phyloP scores from a whole-genome alignment of 352 stramenopile species.

The Phytophthora podocarpi region DNA sequence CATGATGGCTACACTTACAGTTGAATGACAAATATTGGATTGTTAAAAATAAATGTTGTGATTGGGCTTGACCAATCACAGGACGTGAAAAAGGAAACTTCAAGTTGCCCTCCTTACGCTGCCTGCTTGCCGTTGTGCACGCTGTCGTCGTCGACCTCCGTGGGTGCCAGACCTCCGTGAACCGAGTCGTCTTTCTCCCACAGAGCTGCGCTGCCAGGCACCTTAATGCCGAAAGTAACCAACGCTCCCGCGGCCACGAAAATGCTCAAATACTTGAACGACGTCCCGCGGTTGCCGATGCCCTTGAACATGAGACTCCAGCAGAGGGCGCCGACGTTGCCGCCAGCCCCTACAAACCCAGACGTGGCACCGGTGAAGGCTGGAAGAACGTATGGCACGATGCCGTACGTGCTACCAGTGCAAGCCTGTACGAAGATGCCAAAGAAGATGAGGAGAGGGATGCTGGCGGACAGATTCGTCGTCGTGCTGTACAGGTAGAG shows the following conservation, averaged over 20 bases:
- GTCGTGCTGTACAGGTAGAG: conserved; percentile 86
- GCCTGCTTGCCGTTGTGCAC: conserved; percentile 16
- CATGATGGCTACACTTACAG: too few species aligned
- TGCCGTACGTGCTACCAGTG: conserved; percentile 57
- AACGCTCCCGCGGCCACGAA: conserved; percentile 38
- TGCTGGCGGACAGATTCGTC: conserved; percentile 49
- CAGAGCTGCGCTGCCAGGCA: conserved; percentile 26
- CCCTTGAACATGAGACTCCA: conserved; percentile 64
- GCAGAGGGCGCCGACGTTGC: conserved; percentile 55
- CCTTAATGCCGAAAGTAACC: conserved; percentile 36
- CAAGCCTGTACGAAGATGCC: conserved; percentile 81
- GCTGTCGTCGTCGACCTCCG: conserved; percentile 44
- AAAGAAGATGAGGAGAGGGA: conserved; percentile 89
- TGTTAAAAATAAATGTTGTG: too few species aligned
- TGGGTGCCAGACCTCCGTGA: conserved; percentile 25
- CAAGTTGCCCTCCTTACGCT: conserved; percentile 4
- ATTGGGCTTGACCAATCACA: not conserved
- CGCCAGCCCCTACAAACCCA: conserved; percentile 58
- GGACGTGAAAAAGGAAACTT: not conserved
- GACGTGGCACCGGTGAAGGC: conserved; percentile 49
- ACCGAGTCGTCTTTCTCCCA: conserved; percentile 35
- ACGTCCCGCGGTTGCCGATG: conserved; percentile 39
- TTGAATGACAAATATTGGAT: too few species aligned
- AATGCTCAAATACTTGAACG: conserved; percentile 57
- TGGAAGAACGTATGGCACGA: conserved; percentile 58